Evolutionary conservation across 1,284 basidiomycete genomes (phyloP), one percentile per base, ranked within the genome.

Genomic region (Sphaerobolus stellatus): DNA sequence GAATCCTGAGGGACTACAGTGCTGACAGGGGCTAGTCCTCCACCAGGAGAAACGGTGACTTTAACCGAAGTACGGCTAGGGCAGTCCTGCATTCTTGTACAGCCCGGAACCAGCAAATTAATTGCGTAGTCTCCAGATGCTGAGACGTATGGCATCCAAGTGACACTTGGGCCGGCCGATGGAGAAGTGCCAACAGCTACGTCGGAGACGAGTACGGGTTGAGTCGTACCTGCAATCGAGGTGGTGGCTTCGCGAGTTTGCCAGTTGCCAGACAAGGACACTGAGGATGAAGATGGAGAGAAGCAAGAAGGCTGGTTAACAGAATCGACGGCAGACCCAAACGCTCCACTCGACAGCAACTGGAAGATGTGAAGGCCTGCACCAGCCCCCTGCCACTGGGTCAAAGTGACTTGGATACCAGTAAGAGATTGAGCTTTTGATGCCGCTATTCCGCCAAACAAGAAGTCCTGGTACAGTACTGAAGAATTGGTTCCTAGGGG

Each of bases 141-240:
- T 1, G 91, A 91, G 22, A 98, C 88, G 65, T 92, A 94, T 0
- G 95, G 92, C 69, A 84, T 81, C 85, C 93, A 98, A 0, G 90
- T 94, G 65, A 97, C 83, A 36, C 82, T 85, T 9, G 93, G 91
- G 16, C 80, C 80, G 40, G 80, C 68, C 0, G 80, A 66, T 3
- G 83, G 58, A 2, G 85, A 66, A 2, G 86, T 87, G 20, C 83
- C 85, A 40, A 89, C 85, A 40, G 78, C 66, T 20, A 94, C 82
- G 0, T 75, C 75, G 13, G 93, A 80, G 27, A 86, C 79, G 20
- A 95, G 80, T 47, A 95, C 86, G 1, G 80, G 77, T 61, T 92
- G 86, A 1, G 78, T 79, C 5, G 94, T 97, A 16, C 85, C 94
- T 2, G 94, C 75, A 45, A 94, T 90, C 57, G 78, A 66, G 1